A percentile compares a stretch with the other conserved stretches of the same genome.
phyloP scores from a whole-genome alignment of 179 eudicot species.

The Silene vulgaris region DNA sequence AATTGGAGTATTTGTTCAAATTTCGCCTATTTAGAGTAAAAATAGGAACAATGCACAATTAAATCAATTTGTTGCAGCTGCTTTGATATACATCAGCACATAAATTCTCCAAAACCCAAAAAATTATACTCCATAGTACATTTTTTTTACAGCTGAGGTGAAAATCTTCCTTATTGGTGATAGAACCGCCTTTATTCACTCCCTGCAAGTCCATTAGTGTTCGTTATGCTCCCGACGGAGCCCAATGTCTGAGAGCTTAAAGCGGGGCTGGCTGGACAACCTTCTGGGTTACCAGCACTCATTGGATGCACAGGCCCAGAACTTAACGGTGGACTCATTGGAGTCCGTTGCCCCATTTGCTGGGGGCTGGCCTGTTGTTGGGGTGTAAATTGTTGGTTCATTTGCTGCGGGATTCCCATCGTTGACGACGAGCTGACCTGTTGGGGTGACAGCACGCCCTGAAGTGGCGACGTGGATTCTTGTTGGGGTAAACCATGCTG shows the following conservation, averaged over 20 bases:
- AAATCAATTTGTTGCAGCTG: too few species aligned
- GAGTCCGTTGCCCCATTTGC: slow-evolving; percentile 70
- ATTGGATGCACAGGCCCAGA: slow-evolving; percentile 77
- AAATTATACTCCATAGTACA: not conserved
- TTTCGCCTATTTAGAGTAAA: too few species aligned
- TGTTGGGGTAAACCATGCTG: slow-evolving; percentile 41
- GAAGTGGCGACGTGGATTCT: slow-evolving; percentile 66
- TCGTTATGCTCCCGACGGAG: slow-evolving; percentile 80
- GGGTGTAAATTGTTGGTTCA: slow-evolving; percentile 32
- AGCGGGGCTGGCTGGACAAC: slow-evolving; percentile 85
- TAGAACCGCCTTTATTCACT: slow-evolving; percentile 52
- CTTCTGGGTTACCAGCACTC: slow-evolving; percentile 40
- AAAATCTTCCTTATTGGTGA: slow-evolving; percentile 13
- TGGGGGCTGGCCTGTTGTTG: slow-evolving; percentile 77
- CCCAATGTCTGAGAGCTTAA: slow-evolving; percentile 93
- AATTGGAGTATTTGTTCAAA: too few species aligned
- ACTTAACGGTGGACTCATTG: slow-evolving; percentile 84
- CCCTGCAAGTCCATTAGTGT: slow-evolving; percentile 85
- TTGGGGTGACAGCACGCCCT: slow-evolving; percentile 59
- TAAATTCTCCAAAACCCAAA: not conserved
- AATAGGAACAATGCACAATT: too few species aligned
- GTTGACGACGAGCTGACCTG: slow-evolving; percentile 77
- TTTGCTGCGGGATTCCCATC: slow-evolving; percentile 50
- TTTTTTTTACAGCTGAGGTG: not conserved
- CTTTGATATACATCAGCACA: not conserved